Percentiles rank a stretch among this genome's conserved stretches.
Conservation (phyloP, 495 filamentous ascomycete genomes). For the Trichoderma parareesei region DNA sequence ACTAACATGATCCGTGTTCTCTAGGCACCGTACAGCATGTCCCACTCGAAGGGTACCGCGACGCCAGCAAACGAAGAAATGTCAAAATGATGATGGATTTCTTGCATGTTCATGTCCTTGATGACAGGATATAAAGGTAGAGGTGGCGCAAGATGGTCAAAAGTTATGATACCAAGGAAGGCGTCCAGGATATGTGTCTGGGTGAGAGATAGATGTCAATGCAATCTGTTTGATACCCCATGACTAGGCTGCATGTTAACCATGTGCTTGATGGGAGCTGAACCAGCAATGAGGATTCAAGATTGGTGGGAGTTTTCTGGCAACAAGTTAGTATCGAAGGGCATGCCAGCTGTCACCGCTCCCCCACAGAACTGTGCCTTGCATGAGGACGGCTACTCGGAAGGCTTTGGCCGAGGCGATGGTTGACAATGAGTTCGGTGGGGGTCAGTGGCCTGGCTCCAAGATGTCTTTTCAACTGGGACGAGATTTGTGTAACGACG, state of each 20-base stretch:
- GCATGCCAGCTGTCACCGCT: background rate
- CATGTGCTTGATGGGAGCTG: background rate
- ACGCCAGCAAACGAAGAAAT: conserved; percentile 30
- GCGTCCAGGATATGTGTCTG: conserved; percentile 3
- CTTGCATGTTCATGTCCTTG: background rate
- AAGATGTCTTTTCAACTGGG: too few species aligned
- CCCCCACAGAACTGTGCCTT: conserved; percentile 8
- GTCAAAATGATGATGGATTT: background rate
- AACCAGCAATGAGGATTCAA: background rate
- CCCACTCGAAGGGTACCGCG: conserved; percentile 42
- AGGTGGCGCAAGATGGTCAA: background rate
- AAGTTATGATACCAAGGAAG: conserved; percentile 2
- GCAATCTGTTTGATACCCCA: background rate
- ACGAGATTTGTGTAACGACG: too few species aligned
- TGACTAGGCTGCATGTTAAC: background rate
- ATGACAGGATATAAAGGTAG: background rate
- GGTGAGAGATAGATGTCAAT: background rate
- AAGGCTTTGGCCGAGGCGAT: background rate
- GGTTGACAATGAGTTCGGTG: background rate
- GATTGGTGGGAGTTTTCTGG: background rate
- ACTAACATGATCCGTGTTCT: background rate
- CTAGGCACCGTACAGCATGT: conserved; percentile 62
- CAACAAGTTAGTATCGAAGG: background rate
- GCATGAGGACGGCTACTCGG: conserved; percentile 6
- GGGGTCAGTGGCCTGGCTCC: background rate